Percentiles rank a stretch among this genome's conserved stretches.
Conservation (phyloP, 495 filamentous ascomycete genomes). For the Penicillium egyptiacum region DNA sequence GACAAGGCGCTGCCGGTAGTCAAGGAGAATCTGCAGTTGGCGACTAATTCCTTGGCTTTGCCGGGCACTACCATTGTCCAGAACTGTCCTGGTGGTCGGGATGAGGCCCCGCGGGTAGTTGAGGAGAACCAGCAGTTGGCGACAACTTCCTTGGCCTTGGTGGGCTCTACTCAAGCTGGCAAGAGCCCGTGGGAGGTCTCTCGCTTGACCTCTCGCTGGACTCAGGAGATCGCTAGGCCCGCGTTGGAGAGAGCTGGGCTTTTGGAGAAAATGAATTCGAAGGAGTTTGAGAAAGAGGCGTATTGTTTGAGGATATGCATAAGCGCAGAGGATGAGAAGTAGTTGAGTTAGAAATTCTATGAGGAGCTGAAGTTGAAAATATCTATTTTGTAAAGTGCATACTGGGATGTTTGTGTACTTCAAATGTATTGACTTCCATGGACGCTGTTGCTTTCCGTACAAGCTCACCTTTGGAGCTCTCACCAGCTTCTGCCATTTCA, state of each 20-base stretch:
- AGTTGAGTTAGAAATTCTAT: not conserved
- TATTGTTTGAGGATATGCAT: not conserved
- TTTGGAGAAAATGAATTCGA: not conserved
- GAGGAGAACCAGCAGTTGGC: not conserved
- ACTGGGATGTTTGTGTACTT: not conserved
- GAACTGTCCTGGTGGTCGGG: not conserved
- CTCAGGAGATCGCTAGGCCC: not conserved
- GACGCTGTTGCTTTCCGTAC: not conserved
- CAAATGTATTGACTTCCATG: not conserved
- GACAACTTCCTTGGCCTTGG: not conserved
- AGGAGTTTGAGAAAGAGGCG: not conserved
- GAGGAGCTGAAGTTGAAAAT: not conserved
- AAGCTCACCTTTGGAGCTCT: not conserved
- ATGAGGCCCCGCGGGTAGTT: not conserved
- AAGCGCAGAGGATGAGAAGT: not conserved
- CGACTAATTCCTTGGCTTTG: not conserved
- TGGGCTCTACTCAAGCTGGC: too few relatives aligned
- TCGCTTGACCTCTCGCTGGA: not conserved
- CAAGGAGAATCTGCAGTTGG: not conserved
- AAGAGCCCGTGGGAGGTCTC: not conserved
- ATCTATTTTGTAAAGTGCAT: not conserved
- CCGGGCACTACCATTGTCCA: not conserved
- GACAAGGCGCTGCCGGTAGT: not conserved
- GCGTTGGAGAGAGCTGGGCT: not conserved
- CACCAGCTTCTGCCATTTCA: conserved; percentile 1